A percentile compares a stretch with the other conserved stretches of the same genome.
These are phyloP conservation scores for Diatrype stigma DNA, from an alignment of 2,329 filamentous ascomycete species.

Conservation along the genomic window DNA sequence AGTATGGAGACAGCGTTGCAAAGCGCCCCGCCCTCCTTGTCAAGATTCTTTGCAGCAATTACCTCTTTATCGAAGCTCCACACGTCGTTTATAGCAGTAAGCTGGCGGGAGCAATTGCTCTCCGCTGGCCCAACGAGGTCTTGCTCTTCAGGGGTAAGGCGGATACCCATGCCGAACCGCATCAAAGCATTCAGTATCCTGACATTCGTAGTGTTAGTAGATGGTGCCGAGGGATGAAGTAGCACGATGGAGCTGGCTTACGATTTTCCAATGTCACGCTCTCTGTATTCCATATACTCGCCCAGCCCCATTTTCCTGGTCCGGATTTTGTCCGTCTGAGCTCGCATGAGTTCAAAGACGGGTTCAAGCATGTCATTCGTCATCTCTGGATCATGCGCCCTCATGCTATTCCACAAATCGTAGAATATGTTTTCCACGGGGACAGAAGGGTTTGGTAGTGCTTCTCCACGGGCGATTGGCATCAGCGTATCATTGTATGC, in stretches of 20 bases:
- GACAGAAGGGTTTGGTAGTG: constrained; percentile 23
- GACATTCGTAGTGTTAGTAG: neutral
- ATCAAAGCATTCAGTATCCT: constrained; percentile 29
- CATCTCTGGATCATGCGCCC: constrained; percentile 25
- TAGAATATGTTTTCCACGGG: constrained; percentile 32
- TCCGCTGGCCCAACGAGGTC: constrained; percentile 20
- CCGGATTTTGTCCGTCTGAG: constrained; percentile 29
- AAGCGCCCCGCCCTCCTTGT: constrained; percentile 24
- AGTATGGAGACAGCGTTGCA: constrained; percentile 29
- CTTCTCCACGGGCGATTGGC: constrained; percentile 27
- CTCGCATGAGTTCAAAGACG: constrained; percentile 32
- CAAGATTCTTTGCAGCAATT: constrained; percentile 6
- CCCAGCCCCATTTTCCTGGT: constrained; percentile 19
- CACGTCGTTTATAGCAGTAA: constrained; percentile 36
- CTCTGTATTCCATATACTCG: constrained; percentile 31
- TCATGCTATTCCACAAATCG: constrained; percentile 34
- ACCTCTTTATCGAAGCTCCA: constrained; percentile 34
- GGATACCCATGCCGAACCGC: constrained; percentile 29
- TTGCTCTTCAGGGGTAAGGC: constrained; percentile 20
- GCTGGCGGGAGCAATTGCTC: constrained; percentile 29
- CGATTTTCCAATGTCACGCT: constrained; percentile 33
- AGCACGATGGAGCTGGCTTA: constrained; percentile 12
- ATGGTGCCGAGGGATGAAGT: neutral
- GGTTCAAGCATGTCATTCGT: constrained; percentile 32
- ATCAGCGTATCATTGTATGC: constrained; percentile 35